These are phyloP conservation scores for Daldinia sp. DNA, from an alignment of 2,329 filamentous ascomycete genomes.

Conservation along the genomic window DNA sequence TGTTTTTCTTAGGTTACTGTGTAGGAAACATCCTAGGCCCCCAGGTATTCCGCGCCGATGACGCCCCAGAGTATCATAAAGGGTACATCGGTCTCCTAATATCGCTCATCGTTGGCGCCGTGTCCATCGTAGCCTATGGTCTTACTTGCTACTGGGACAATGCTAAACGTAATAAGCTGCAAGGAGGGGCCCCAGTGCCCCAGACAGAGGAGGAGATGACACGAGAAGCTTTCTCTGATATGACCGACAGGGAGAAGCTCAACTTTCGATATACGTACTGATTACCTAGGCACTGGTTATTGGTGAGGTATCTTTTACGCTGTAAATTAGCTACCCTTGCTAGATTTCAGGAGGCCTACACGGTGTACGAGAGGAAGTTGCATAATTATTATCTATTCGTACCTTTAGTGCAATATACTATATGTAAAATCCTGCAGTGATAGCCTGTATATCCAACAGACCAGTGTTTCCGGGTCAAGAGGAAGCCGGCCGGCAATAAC, in stretches of 20 bases:
- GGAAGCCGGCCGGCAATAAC: not conserved
- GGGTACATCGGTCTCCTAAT: conserved; percentile 1
- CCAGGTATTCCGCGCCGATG: not conserved
- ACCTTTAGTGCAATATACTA: not conserved
- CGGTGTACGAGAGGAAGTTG: not conserved
- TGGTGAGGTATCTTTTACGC: not conserved
- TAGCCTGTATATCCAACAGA: not conserved
- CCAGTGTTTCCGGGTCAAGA: not conserved
- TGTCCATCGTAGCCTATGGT: not conserved
- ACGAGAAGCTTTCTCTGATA: conserved; percentile 58
- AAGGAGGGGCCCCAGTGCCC: conserved; percentile 52
- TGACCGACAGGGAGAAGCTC: conserved; percentile 62
- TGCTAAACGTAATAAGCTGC: conserved; percentile 47
- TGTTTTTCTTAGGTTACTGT: conserved; percentile 62
- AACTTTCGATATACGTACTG: conserved; percentile 52
- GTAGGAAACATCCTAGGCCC: conserved; percentile 53
- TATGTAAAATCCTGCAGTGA: not conserved
- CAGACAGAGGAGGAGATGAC: conserved; percentile 3
- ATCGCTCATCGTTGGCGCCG: not conserved
- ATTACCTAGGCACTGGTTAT: not conserved
- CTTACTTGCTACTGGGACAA: not conserved
- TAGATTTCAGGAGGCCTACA: not conserved
- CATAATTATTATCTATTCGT: not conserved
- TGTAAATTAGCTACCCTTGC: not conserved
- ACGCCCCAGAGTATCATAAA: conserved; percentile 7